These are phyloP conservation scores for Hygrophoropsis aurantiaca DNA, from an alignment of 768 basidiomycete species.

Conservation along the genomic window DNA sequence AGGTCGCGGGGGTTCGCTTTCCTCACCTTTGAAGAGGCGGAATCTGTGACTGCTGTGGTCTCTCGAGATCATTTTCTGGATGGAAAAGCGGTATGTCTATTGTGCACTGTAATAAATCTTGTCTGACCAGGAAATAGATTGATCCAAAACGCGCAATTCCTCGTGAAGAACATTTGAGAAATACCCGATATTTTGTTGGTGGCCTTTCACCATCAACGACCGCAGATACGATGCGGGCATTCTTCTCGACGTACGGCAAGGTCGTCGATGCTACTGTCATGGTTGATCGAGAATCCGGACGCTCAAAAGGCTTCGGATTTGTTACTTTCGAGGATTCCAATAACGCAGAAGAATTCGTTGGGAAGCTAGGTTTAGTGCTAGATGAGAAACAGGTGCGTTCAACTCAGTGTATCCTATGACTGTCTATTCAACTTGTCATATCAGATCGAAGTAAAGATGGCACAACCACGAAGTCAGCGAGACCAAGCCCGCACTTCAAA, in stretches of 20 bases:
- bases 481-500: slow-evolving; percentile 46
- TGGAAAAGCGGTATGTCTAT: slow-evolving; percentile 65
- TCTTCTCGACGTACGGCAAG: slow-evolving; percentile 72
- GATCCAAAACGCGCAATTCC: slow-evolving; percentile 89
- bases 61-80: slow-evolving; percentile 69
- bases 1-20: slow-evolving; percentile 85
- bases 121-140: slow-evolving; percentile 47
- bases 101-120: slow-evolving; percentile 1
- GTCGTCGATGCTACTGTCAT: slow-evolving; percentile 85
- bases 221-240: slow-evolving; percentile 67
- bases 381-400: slow-evolving; percentile 73
- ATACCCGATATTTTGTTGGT: slow-evolving; percentile 82
- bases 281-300: slow-evolving; percentile 74
- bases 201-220: slow-evolving; percentile 69
- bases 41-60: slow-evolving; percentile 64
- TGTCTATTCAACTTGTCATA: not conserved
- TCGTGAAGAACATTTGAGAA: slow-evolving; percentile 72
- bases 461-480: slow-evolving; percentile 68
- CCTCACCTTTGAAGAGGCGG: slow-evolving; percentile 73
- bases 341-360: slow-evolving; percentile 65
- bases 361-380: slow-evolving; percentile 62
- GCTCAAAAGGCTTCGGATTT: slow-evolving; percentile 84
- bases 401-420: not conserved
- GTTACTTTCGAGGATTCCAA: slow-evolving; percentile 74
- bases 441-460: slow-evolving; percentile 82